A percentile compares a stretch with the other conserved stretches of the same genome.
Evolutionary conservation across 2,329 filamentous ascomycete genomes (phyloP).

Genomic region (Beauveria asiatica): DNA sequence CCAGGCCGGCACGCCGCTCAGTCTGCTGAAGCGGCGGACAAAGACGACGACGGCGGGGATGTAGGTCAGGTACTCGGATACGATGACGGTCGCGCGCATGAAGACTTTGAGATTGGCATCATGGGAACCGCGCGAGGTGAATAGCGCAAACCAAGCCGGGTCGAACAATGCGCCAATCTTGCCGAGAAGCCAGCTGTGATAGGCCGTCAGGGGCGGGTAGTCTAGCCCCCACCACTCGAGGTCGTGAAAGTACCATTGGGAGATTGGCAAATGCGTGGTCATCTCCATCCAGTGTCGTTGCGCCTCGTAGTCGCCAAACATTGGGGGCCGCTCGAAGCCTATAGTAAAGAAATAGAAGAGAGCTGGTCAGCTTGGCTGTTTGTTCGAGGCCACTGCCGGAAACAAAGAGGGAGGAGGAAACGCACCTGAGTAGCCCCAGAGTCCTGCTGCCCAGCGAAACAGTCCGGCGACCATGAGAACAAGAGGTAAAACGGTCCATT

Average conservation of each 20-base stretch:
- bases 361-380: slow-evolving; percentile 10
- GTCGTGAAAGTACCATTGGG: slow-evolving; percentile 97
- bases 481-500: slow-evolving; percentile 86
- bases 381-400: not conserved
- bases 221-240: slow-evolving; percentile 96
- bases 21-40: slow-evolving; percentile 68
- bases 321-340: slow-evolving; percentile 75
- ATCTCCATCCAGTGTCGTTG: slow-evolving; percentile 99
- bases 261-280: slow-evolving; percentile 78
- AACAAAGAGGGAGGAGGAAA: not conserved
- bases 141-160: slow-evolving; percentile 78
- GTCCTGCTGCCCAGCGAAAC: slow-evolving; percentile 83
- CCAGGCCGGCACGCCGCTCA: slow-evolving; percentile 72
- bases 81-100: slow-evolving; percentile 86
- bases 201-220: slow-evolving; percentile 94
- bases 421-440: slow-evolving; percentile 92
- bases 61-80: slow-evolving; percentile 86
- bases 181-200: slow-evolving; percentile 94
- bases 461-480: slow-evolving; percentile 85
- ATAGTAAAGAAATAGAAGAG: slow-evolving; percentile 3
- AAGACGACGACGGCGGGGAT: slow-evolving; percentile 81
- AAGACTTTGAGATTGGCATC: slow-evolving; percentile 78
- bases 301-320: slow-evolving; percentile 96
- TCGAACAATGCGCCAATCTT: slow-evolving; percentile 74
- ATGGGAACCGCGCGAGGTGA: slow-evolving; percentile 73